Evolutionary conservation across 2,329 filamentous ascomycete genomes (phyloP).

Genomic region (Pseudonectria buxi): DNA sequence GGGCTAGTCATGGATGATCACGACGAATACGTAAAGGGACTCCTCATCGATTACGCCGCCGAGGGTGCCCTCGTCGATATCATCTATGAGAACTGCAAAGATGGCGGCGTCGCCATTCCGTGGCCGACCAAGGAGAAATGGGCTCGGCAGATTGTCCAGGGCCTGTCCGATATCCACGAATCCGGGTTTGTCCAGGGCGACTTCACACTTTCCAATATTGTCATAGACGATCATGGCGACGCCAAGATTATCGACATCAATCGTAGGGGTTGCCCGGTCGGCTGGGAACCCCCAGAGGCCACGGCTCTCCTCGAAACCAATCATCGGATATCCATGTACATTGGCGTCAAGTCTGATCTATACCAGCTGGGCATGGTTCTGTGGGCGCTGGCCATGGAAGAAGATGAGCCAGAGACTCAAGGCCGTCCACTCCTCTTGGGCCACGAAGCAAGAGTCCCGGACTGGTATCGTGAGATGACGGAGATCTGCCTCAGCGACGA

Average conservation of each 20-base stretch:
- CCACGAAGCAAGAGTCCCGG: constrained; percentile 58
- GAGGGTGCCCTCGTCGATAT: constrained; percentile 85
- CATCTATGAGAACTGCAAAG: constrained; percentile 69
- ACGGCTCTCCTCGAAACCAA: constrained; percentile 77
- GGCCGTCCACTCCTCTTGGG: constrained; percentile 60
- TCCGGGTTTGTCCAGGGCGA: constrained; percentile 95
- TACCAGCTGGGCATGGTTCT: constrained; percentile 96
- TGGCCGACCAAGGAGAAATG: constrained; percentile 77
- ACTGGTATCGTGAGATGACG: constrained; percentile 72
- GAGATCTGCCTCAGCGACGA: constrained; percentile 68
- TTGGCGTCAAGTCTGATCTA: constrained; percentile 94
- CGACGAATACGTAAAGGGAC: constrained; percentile 73
- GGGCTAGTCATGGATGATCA: constrained; percentile 87
- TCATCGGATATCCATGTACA: constrained; percentile 92
- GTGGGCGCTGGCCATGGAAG: constrained; percentile 80
- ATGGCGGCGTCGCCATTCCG: constrained; percentile 46
- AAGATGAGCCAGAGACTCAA: constrained; percentile 83
- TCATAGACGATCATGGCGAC: constrained; percentile 75
- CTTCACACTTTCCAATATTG: constrained; percentile 95
- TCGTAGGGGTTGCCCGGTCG: constrained; percentile 88
- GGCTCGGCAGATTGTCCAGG: constrained; percentile 85
- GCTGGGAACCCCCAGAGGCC: constrained; percentile 95
- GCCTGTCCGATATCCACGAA: constrained; percentile 88
- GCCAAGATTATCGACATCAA: constrained; percentile 99
- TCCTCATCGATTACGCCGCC: constrained; percentile 82